Conservation (phyloP, 371 early-diverging fungal genomes). For the Mortierella sp. region DNA sequence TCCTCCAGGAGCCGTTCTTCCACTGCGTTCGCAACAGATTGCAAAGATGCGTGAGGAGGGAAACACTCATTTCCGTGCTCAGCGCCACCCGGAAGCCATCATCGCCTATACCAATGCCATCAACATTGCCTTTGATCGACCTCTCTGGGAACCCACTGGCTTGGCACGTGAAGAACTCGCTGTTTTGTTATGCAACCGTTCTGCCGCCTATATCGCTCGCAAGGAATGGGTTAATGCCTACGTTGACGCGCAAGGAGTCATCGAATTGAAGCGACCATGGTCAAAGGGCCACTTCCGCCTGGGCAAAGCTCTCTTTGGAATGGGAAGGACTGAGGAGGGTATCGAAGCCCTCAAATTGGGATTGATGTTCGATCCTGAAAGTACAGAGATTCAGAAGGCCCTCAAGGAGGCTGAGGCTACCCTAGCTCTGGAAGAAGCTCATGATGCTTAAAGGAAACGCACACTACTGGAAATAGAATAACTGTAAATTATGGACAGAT, state of each 20-base stretch:
- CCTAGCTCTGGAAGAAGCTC: constrained; percentile 19
- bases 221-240: constrained; percentile 79
- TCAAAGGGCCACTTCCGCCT: constrained; percentile 87
- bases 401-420: constrained; percentile 57
- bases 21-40: constrained; percentile 73
- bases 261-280: constrained; percentile 81
- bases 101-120: constrained; percentile 81
- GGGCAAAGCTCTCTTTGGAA: constrained; percentile 78
- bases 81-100: constrained; percentile 77
- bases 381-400: constrained; percentile 70
- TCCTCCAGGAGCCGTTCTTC: constrained; percentile 76
- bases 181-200: constrained; percentile 78
- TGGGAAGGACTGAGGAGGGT: constrained; percentile 76
- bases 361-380: constrained; percentile 75
- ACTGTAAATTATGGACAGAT: too few relatives aligned
- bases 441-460: constrained; percentile 10
- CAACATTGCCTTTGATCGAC: constrained; percentile 76
- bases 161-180: constrained; percentile 78
- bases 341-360: constrained; percentile 77
- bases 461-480: not conserved
- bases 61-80: constrained; percentile 76
- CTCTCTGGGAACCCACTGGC: constrained; percentile 82
- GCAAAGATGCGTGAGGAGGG: constrained; percentile 80
- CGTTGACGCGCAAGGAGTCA: constrained; percentile 82
- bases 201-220: constrained; percentile 76